A percentile compares a stretch with the other conserved stretches of the same genome.
Evolutionary conservation across 2,329 filamentous ascomycete genomes (phyloP).

Genomic region (Bipolaris victoriae): DNA sequence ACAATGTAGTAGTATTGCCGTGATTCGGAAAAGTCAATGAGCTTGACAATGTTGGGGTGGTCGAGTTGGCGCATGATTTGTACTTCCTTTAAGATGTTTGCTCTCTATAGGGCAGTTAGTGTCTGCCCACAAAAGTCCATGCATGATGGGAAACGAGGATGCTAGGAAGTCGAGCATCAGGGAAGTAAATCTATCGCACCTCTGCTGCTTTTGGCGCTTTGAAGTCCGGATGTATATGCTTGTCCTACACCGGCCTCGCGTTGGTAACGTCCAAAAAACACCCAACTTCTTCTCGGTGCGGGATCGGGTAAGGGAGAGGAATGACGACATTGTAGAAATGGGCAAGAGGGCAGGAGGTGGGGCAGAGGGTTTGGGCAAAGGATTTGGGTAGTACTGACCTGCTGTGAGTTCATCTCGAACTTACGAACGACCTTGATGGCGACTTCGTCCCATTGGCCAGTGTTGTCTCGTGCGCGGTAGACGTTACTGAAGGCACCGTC

Average conservation of each 20-base stretch:
- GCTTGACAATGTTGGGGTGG: constrained; percentile 92
- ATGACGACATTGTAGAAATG: constrained; percentile 37
- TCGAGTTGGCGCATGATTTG: constrained; percentile 98
- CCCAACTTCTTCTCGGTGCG: constrained; percentile 19
- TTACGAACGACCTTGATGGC: constrained; percentile 99
- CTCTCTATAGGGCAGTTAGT: constrained; percentile 69
- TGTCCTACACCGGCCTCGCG: constrained; percentile 69
- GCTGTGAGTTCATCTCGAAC: constrained; percentile 97
- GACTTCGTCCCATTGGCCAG: constrained; percentile 76
- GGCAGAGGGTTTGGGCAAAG: background rate
- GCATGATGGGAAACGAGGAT: constrained; percentile 30
- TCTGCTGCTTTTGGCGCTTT: constrained; percentile 92
- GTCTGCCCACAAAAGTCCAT: constrained; percentile 32
- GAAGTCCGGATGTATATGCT: constrained; percentile 94
- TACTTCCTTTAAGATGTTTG: constrained; percentile 97
- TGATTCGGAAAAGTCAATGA: constrained; percentile 93
- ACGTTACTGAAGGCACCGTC: constrained; percentile 99
- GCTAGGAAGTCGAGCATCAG: constrained; percentile 39
- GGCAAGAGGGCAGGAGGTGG: constrained; percentile 22
- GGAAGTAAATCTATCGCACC: constrained; percentile 67
- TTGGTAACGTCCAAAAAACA: constrained; percentile 56
- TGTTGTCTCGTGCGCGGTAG: constrained; percentile 81
- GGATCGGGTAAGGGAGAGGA: constrained; percentile 37
- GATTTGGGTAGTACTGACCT: constrained; percentile 71
- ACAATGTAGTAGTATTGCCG: constrained; percentile 97